These are phyloP conservation scores for Ilyonectria sp. DNA, from an alignment of 2,329 filamentous ascomycete genomes.

Conservation along the genomic window DNA sequence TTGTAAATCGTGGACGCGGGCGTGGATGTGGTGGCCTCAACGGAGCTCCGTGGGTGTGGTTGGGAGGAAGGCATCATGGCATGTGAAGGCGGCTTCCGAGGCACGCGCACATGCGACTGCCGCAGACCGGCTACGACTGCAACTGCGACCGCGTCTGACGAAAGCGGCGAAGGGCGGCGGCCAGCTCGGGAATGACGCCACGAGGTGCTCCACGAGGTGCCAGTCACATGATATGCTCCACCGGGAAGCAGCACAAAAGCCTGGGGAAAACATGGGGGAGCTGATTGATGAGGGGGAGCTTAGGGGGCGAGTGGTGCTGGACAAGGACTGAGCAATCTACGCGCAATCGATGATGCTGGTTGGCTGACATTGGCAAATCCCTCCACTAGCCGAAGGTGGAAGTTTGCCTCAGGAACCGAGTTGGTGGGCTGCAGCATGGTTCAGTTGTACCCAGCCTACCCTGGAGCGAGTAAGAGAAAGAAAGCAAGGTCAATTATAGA, in stretches of 20 bases:
- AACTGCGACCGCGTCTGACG: constrained; percentile 42
- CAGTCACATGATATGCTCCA: constrained; percentile 46
- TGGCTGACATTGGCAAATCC: constrained; percentile 5
- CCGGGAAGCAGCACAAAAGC: constrained; percentile 33
- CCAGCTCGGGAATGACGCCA: constrained; percentile 47
- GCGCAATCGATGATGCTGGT: constrained; percentile 8
- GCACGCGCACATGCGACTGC: constrained; percentile 46
- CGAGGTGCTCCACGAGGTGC: constrained; percentile 19
- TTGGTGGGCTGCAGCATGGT: no score
- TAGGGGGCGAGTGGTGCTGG: not conserved
- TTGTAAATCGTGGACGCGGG: constrained; percentile 19
- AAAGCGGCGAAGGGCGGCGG: constrained; percentile 37
- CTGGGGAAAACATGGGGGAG: constrained; percentile 46
- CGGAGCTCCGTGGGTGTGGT: constrained; percentile 18
- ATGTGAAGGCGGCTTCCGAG: constrained; percentile 50
- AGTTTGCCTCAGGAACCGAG: constrained; percentile 1
- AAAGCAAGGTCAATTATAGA: not conserved
- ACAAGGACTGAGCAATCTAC: not conserved
- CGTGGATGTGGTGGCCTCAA: constrained; percentile 28
- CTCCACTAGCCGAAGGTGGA: constrained; percentile 8
- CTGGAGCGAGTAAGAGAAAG: not conserved
- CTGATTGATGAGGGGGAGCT: constrained; percentile 4
- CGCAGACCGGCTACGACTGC: constrained; percentile 23
- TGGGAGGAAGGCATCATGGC: constrained; percentile 38
- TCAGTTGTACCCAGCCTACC: not conserved